These are phyloP conservation scores for Fusarium palustre DNA, from an alignment of 2,329 filamentous ascomycete genomes.

Conservation along the genomic window DNA sequence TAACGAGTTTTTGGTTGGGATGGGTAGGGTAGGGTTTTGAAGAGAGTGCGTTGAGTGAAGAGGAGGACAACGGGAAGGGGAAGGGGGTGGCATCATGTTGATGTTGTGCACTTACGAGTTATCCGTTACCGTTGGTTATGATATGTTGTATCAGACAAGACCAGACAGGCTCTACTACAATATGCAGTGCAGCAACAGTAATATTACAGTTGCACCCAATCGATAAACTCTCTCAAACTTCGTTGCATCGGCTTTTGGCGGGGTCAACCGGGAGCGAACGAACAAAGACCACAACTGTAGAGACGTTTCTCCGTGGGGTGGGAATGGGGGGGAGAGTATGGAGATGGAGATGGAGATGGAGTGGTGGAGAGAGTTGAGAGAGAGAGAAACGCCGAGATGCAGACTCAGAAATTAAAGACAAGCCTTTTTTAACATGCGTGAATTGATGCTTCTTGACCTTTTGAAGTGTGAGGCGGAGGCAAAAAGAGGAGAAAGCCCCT, in stretches of 20 bases:
- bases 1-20: conserved; percentile 30
- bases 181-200: background rate
- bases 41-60: background rate
- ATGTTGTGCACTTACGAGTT: conserved; percentile 27
- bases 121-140: conserved; percentile 2
- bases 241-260: background rate
- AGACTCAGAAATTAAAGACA: conserved; percentile 9
- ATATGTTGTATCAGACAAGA: conserved; percentile 1
- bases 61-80: background rate
- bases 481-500: conserved; percentile 22
- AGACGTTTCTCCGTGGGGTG: conserved; percentile 23
- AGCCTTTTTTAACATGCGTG: conserved; percentile 35
- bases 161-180: conserved; percentile 4
- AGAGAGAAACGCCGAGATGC: background rate
- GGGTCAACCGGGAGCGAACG: background rate
- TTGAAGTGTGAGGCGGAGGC: conserved; percentile 34
- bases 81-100: conserved; percentile 35
- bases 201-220: conserved; percentile 4
- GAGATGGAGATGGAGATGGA: conserved; percentile 12
- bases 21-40: conserved; percentile 22
- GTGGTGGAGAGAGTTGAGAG: conserved; percentile 7
- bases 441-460: conserved; percentile 16
- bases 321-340: conserved; percentile 3
- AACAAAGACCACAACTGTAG: conserved; percentile 10
- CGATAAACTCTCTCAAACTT: conserved; percentile 7